These are phyloP conservation scores for Sphagnum tenellum DNA, from an alignment of 225 moss, liverwort and hornwort genomes.

Conservation along the genomic window DNA sequence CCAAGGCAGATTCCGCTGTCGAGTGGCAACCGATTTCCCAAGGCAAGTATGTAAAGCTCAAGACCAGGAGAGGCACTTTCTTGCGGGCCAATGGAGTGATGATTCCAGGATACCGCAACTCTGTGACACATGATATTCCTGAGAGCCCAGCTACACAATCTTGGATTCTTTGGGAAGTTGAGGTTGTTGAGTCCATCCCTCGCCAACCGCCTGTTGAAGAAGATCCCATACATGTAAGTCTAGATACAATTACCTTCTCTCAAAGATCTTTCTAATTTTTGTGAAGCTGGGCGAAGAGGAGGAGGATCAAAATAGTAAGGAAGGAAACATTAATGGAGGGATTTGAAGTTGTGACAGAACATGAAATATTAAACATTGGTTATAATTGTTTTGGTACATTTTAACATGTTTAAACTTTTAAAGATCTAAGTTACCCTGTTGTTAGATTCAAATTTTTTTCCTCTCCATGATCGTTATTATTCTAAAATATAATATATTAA, in stretches of 20 bases:
- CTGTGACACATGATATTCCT: conserved; percentile 83
- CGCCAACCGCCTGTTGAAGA: background rate
- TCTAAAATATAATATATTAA: too few relatives aligned
- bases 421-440: too few relatives aligned
- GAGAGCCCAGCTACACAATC: conserved; percentile 40
- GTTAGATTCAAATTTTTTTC: too few relatives aligned
- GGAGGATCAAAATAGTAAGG: too few relatives aligned
- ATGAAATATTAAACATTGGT: background rate
- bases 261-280: too few relatives aligned
- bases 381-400: background rate
- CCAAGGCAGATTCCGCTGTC: conserved; percentile 37
- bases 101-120: conserved; percentile 65
- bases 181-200: conserved; percentile 30
- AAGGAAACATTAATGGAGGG: too few relatives aligned
- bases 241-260: too few relatives aligned
- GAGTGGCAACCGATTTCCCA: conserved; percentile 40
- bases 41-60: conserved; percentile 24
- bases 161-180: conserved; percentile 71
- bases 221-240: background rate
- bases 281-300: too few relatives aligned
- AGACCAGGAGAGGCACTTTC: conserved; percentile 30
- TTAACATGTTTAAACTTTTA: too few relatives aligned
- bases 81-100: conserved; percentile 50
- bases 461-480: too few relatives aligned
- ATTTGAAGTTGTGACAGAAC: background rate